Percentiles rank a stretch among this genome's conserved stretches.
These are phyloP conservation scores for Chernovozyma aurita DNA, from an alignment of 1,139 yeast genomes.

Conservation along the genomic window DNA sequence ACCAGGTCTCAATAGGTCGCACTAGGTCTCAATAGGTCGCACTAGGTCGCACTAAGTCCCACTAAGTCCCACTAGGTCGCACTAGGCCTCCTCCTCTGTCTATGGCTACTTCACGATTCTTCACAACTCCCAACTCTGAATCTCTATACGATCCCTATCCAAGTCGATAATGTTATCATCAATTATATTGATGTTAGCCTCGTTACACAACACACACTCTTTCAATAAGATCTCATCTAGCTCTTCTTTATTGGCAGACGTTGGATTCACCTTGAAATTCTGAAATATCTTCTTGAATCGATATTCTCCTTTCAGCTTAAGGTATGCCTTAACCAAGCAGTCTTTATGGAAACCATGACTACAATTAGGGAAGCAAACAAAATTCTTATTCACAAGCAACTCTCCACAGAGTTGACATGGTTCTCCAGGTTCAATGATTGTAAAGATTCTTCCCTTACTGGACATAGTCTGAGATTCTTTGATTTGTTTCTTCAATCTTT, in stretches of 20 bases:
- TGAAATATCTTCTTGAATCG: conserved; percentile 59
- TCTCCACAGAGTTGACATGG: conserved; percentile 70
- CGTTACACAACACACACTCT: conserved; percentile 81
- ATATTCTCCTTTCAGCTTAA: conserved; percentile 62
- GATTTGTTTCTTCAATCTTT: conserved; percentile 58
- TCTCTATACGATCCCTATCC: conserved; percentile 16
- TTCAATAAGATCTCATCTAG: conserved; percentile 59
- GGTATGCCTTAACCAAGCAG: conserved; percentile 62
- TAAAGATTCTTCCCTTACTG: conserved; percentile 29
- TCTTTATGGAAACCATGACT: conserved; percentile 88
- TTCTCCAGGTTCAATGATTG: conserved; percentile 75
- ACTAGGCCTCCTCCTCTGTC: too few relatives aligned
- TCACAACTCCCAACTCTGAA: conserved; percentile 24
- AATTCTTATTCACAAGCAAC: conserved; percentile 67
- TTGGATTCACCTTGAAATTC: conserved; percentile 44
- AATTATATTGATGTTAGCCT: conserved; percentile 62
- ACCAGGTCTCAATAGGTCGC: too few relatives aligned
- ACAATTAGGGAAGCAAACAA: conserved; percentile 78
- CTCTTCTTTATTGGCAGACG: conserved; percentile 30
- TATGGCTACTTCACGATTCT: too few relatives aligned
- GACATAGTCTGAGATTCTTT: conserved; percentile 42
- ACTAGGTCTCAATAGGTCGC: too few relatives aligned
- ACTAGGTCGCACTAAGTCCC: too few relatives aligned
- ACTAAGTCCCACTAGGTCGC: too few relatives aligned
- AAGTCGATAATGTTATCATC: conserved; percentile 45